These are phyloP conservation scores for Fusarium sp. DNA, from an alignment of 2,329 filamentous ascomycete species.

Conservation along the genomic window DNA sequence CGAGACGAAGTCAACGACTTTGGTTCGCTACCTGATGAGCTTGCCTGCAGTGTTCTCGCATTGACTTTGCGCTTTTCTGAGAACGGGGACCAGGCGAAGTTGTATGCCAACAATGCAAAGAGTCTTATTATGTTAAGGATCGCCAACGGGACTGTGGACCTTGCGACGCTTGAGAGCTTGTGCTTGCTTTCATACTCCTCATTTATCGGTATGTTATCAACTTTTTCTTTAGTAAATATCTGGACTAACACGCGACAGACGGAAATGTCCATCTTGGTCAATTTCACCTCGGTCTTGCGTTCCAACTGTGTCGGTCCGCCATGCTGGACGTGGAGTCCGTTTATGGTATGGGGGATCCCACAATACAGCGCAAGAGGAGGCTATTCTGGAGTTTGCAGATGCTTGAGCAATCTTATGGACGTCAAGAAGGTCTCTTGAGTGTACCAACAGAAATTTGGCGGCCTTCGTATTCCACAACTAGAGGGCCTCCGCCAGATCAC, in stretches of 20 bases:
- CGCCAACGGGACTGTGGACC: conserved; percentile 65
- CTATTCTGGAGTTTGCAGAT: conserved; percentile 68
- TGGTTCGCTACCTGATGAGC: conserved; percentile 57
- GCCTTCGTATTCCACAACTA: conserved; percentile 51
- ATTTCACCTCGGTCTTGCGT: conserved; percentile 65
- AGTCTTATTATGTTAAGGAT: conserved; percentile 64
- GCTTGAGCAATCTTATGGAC: conserved; percentile 66
- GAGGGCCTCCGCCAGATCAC: conserved; percentile 45
- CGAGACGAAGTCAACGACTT: conserved; percentile 58
- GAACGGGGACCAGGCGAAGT: conserved; percentile 52
- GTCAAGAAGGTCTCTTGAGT: conserved; percentile 61
- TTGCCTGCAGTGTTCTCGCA: conserved; percentile 60
- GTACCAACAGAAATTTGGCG: conserved; percentile 60
- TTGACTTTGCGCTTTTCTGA: conserved; percentile 59
- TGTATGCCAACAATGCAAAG: conserved; percentile 59
- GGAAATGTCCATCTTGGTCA: conserved; percentile 65
- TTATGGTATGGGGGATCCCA: conserved; percentile 56
- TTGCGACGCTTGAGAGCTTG: conserved; percentile 66
- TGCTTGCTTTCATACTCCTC: conserved; percentile 66
- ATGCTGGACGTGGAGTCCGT: conserved; percentile 62
- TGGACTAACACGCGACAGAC: conserved; percentile 53
- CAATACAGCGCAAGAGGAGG: conserved; percentile 62
- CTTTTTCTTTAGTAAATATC: not conserved
- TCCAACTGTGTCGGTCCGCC: conserved; percentile 66
- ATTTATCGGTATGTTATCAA: conserved; percentile 60